Conservation (phyloP, 2,329 filamentous ascomycete species). For the Ceratocystis cubensis region DNA sequence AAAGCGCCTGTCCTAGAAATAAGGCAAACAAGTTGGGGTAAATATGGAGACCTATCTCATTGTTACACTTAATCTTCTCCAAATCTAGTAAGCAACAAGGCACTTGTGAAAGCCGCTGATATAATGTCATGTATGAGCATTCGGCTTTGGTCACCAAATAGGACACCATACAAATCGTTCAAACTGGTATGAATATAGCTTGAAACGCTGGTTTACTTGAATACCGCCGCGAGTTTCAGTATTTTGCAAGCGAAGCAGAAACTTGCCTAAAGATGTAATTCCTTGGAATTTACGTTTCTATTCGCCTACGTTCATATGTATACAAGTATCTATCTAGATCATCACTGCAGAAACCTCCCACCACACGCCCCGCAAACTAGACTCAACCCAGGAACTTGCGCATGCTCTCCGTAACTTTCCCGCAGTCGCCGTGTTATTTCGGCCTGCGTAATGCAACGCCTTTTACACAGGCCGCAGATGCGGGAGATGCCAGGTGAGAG, state of each 20-base stretch:
- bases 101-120: neutral
- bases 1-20: neutral
- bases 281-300: too few species aligned
- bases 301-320: too few species aligned
- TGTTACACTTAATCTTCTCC: neutral
- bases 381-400: conserved; percentile 4
- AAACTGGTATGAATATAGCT: too few species aligned
- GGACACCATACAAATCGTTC: too few species aligned
- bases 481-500: conserved; percentile 41
- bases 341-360: conserved; percentile 16
- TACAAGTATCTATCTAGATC: too few species aligned
- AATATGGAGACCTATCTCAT: neutral
- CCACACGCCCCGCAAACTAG: conserved; percentile 17
- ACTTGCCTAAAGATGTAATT: too few species aligned
- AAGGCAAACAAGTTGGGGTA: neutral
- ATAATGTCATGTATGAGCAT: neutral
- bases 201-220: too few species aligned
- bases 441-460: conserved; percentile 13
- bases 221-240: too few species aligned
- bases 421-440: conserved; percentile 10
- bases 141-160: too few species aligned
- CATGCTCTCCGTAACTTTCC: conserved; percentile 7
- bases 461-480: conserved; percentile 42
- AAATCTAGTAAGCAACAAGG: neutral
- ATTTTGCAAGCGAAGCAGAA: too few species aligned